Evolutionary conservation across 257 asterid genomes (phyloP).

Genomic region (Solanum neorickii): DNA sequence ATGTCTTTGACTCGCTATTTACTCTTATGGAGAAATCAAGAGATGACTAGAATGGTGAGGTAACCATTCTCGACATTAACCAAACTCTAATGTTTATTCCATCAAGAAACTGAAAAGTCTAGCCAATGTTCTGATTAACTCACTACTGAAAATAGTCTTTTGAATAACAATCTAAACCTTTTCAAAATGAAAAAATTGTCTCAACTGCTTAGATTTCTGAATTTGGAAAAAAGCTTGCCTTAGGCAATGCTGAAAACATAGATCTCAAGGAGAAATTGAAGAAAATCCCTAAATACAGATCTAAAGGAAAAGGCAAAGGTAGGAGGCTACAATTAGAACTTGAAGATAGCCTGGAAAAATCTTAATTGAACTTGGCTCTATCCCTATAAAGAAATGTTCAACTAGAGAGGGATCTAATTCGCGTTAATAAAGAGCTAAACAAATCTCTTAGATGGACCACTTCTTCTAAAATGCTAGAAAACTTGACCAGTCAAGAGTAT

Average conservation of each 20-base stretch:
- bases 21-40: no score
- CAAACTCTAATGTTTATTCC: no score
- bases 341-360: neutral
- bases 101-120: no score
- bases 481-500: neutral
- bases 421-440: neutral
- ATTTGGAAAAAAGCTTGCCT: neutral
- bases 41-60: no score
- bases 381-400: neutral
- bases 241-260: neutral
- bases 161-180: neutral
- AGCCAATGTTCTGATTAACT: no score
- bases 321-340: neutral
- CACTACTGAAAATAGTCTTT: neutral
- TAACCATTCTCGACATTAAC: no score
- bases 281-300: no score
- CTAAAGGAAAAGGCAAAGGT: neutral
- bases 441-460: neutral
- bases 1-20: no score
- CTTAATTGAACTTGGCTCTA: neutral
- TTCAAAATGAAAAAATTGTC: neutral
- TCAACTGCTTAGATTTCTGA: neutral
- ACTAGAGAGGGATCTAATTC: neutral
- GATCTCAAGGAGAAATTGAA: neutral
- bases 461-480: neutral